phyloP scores from a whole-genome alignment of 441 rosid genomes.

The Metrosideros polymorpha region DNA sequence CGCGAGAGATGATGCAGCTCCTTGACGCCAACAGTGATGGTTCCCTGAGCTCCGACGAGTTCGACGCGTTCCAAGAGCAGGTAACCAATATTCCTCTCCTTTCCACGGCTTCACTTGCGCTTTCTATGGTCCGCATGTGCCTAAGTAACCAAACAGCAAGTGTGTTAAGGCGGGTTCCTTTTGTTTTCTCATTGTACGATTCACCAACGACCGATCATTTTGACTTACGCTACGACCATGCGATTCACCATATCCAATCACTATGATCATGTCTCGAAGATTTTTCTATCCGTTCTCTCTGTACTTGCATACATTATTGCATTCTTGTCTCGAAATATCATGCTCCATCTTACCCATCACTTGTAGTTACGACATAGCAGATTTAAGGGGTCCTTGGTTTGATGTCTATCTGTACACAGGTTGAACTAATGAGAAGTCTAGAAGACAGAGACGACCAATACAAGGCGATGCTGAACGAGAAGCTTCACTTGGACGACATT shows the following conservation, averaged over 20 bases:
- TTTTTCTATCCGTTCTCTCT: background rate
- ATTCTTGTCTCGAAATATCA: background rate
- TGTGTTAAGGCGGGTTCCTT: background rate
- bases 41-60: slow-evolving; percentile 90
- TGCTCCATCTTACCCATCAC: background rate
- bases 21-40: slow-evolving; percentile 95
- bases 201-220: background rate
- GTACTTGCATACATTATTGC: background rate
- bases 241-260: background rate
- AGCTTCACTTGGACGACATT: slow-evolving; percentile 41
- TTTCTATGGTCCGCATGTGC: background rate
- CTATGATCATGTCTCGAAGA: background rate
- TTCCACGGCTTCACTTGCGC: background rate
- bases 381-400: background rate
- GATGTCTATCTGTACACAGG: slow-evolving; percentile 20
- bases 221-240: background rate
- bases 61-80: slow-evolving; percentile 75
- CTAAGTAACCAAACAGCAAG: background rate
- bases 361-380: background rate
- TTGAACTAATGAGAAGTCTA: slow-evolving; percentile 64
- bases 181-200: background rate
- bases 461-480: slow-evolving; percentile 47
- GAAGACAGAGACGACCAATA: slow-evolving; percentile 61
- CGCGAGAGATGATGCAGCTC: slow-evolving; percentile 89
- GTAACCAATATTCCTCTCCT: slow-evolving; percentile 15